Conservation (phyloP, 345 rosid species). For the Crucihimalaya himalaica region DNA sequence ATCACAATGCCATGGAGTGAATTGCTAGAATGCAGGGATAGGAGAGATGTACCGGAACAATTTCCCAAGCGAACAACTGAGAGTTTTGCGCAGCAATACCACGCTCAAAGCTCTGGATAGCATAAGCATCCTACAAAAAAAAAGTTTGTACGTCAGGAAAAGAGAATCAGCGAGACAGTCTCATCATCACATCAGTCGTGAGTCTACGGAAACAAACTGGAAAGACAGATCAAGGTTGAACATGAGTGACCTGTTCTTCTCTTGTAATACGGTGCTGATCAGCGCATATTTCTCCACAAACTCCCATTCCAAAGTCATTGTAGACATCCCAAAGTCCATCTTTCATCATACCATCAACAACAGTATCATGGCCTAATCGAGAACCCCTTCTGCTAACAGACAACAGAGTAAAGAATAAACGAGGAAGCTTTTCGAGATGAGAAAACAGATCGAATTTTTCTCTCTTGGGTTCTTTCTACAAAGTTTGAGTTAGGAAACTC, state of each 20-base stretch:
- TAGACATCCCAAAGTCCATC: constrained; percentile 99
- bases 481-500: not conserved
- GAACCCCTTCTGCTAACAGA: constrained; percentile 78
- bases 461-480: not conserved
- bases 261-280: constrained; percentile 63
- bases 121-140: constrained; percentile 70
- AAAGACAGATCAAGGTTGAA: constrained; percentile 21
- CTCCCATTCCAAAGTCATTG: constrained; percentile 90
- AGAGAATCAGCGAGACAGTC: not conserved
- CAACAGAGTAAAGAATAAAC: not conserved
- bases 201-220: not conserved
- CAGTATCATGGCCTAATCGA: constrained; percentile 73
- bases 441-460: constrained; percentile 1
- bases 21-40: constrained; percentile 12
- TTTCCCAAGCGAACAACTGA: constrained; percentile 82
- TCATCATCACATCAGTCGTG: not conserved
- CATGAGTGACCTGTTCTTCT: constrained; percentile 73
- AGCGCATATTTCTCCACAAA: constrained; percentile 91
- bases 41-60: constrained; percentile 58
- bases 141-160: not conserved
- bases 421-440: not conserved
- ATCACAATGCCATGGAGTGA: constrained; percentile 15
- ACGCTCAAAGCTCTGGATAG: constrained; percentile 82
- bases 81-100: constrained; percentile 74
- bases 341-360: constrained; percentile 90